phyloP scores from a whole-genome alignment of 345 rosid genomes.

The Brassica nigra region DNA sequence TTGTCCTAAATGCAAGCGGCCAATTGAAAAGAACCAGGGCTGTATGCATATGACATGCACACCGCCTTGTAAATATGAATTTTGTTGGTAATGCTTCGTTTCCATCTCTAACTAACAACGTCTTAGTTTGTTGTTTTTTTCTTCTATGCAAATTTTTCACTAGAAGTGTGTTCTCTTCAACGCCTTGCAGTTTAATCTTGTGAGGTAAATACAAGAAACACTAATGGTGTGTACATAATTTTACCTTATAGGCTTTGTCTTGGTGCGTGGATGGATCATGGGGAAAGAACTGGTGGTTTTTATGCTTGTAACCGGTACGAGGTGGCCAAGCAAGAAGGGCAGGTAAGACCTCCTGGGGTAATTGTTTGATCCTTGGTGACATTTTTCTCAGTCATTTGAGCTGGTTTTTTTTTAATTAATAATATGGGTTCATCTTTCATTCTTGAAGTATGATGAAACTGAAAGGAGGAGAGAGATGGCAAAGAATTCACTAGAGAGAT shows the following conservation, averaged over 20 bases:
- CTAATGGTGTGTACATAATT: slow-evolving; percentile 16
- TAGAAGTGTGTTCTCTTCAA: slow-evolving; percentile 4
- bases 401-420: background rate
- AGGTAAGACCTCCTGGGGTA: slow-evolving; percentile 53
- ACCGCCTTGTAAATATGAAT: slow-evolving; percentile 98
- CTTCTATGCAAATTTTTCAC: background rate
- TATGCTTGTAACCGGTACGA: slow-evolving; percentile 87
- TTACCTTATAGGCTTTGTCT: slow-evolving; percentile 75
- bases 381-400: background rate
- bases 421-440: slow-evolving; percentile 18
- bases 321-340: slow-evolving; percentile 94
- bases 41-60: slow-evolving; percentile 99
- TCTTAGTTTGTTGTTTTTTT: slow-evolving; percentile 18
- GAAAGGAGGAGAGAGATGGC: slow-evolving; percentile 98
- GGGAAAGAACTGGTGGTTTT: slow-evolving; percentile 94
- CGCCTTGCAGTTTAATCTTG: slow-evolving; percentile 5
- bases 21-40: slow-evolving; percentile 98
- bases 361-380: slow-evolving; percentile 17
- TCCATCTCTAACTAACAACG: background rate
- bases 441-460: slow-evolving; percentile 79
- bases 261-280: slow-evolving; percentile 90
- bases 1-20: slow-evolving; percentile 98
- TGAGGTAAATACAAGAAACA: background rate
- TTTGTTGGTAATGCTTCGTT: slow-evolving; percentile 77
- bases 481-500: slow-evolving; percentile 86